Evolutionary conservation across 192 early-diverging fungal species (phyloP).

Genomic region (Fimicolochytrium jonesii): DNA sequence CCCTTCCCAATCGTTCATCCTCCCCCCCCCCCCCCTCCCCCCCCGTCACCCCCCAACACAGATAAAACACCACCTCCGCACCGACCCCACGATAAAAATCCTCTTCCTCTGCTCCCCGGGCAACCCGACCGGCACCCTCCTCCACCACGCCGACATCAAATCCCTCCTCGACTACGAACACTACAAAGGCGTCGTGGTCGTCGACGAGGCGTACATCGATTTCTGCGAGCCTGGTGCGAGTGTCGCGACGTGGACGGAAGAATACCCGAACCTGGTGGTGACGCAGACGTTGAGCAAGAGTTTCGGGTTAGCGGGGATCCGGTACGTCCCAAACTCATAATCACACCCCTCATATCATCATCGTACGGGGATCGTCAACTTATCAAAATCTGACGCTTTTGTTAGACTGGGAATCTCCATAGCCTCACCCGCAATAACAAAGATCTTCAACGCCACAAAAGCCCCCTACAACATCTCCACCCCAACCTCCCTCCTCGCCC

Average conservation of each 20-base stretch:
- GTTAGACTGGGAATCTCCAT: constrained; percentile 80
- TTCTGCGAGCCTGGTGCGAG: constrained; percentile 75
- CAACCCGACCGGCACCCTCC: constrained; percentile 91
- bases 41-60: too few relatives aligned
- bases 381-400: neutral
- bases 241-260: constrained; percentile 68
- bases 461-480: constrained; percentile 98
- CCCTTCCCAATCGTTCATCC: too few relatives aligned
- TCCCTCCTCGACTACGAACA: constrained; percentile 61
- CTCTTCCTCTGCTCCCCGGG: constrained; percentile 97
- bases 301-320: constrained; percentile 96
- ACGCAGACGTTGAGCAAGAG: constrained; percentile 98
- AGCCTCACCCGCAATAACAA: constrained; percentile 72
- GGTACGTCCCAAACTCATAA: constrained; percentile 43
- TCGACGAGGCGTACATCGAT: constrained; percentile 99
- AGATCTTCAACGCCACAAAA: constrained; percentile 93
- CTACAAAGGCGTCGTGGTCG: constrained; percentile 78
- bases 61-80: constrained; percentile 43
- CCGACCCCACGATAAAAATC: constrained; percentile 81
- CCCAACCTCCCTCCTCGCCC: constrained; percentile 73
- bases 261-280: constrained; percentile 93
- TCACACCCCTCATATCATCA: neutral
- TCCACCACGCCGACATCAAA: constrained; percentile 65
- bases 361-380: too few relatives aligned
- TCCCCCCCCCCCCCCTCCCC: too few relatives aligned